Conservation (phyloP, 2,329 filamentous ascomycete genomes). For the Xylariaceae sp. region DNA sequence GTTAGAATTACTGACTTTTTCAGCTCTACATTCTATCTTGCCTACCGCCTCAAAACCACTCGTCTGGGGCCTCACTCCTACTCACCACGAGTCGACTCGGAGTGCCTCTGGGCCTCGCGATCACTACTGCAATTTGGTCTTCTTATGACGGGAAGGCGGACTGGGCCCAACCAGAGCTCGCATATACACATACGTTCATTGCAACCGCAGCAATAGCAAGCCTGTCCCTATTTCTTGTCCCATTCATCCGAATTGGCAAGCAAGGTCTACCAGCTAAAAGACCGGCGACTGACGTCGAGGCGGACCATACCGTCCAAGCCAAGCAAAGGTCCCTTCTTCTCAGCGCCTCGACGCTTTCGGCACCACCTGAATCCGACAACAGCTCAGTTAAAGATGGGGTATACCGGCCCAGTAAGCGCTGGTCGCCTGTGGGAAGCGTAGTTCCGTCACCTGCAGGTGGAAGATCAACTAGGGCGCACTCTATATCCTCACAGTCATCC, state of each 20-base stretch:
- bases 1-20: slow-evolving; percentile 9
- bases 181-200: slow-evolving; percentile 30
- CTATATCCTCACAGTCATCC: slow-evolving; percentile 26
- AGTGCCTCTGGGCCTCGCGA: slow-evolving; percentile 29
- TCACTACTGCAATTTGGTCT: slow-evolving; percentile 32
- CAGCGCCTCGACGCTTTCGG: slow-evolving; percentile 5
- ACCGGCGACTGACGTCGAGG: slow-evolving; percentile 5
- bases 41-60: slow-evolving; percentile 29
- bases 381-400: slow-evolving; percentile 13
- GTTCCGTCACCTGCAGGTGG: slow-evolving; percentile 15
- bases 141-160: slow-evolving; percentile 23
- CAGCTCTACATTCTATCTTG: slow-evolving; percentile 29
- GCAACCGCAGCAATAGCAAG: slow-evolving; percentile 27
- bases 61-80: slow-evolving; percentile 28
- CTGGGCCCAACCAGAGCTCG: slow-evolving; percentile 18
- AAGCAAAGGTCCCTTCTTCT: slow-evolving; percentile 12
- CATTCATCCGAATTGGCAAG: slow-evolving; percentile 29
- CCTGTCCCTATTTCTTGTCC: slow-evolving; percentile 27
- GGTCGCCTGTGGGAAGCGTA: slow-evolving; percentile 26
- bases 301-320: slow-evolving; percentile 2
- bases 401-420: slow-evolving; percentile 28
- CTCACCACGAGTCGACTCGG: slow-evolving; percentile 29
- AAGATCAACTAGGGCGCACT: slow-evolving; percentile 21
- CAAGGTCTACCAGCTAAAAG: slow-evolving; percentile 17
- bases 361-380: slow-evolving; percentile 10